Evolutionary conservation across 108 stramenopile genomes (phyloP).

Genomic region (Cyclotella atomus): DNA sequence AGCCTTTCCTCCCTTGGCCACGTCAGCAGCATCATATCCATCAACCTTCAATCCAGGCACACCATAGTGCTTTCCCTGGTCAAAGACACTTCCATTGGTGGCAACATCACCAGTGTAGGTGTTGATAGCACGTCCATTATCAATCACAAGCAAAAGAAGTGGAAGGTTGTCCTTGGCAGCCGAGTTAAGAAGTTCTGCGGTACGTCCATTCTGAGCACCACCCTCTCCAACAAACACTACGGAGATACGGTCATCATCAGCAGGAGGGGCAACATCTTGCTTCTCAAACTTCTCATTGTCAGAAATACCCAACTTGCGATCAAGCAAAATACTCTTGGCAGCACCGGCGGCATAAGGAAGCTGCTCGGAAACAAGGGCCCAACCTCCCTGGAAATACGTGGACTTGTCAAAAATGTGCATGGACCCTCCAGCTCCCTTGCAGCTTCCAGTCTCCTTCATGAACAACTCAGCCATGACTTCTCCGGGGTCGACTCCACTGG

Average conservation of each 20-base stretch:
- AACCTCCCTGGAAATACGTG: conserved; percentile 96
- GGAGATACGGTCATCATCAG: conserved; percentile 90
- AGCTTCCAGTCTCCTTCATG: conserved; percentile 97
- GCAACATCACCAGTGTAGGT: conserved; percentile 98
- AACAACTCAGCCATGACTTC: conserved; percentile 97
- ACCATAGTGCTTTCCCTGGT: conserved; percentile 96
- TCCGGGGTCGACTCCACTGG: conserved; percentile 89
- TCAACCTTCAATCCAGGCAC: conserved; percentile 94
- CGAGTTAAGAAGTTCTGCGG: conserved; percentile 94
- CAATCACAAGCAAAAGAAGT: conserved; percentile 92
- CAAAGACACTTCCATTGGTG: conserved; percentile 88
- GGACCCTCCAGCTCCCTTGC: conserved; percentile 97
- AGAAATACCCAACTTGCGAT: conserved; percentile 88
- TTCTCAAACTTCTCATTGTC: conserved; percentile 81
- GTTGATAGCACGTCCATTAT: conserved; percentile 99
- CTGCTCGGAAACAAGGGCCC: conserved; percentile 97
- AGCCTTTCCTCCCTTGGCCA: conserved; percentile 94
- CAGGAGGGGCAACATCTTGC: conserved; percentile 81
- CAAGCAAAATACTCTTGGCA: conserved; percentile 94
- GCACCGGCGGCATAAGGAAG: conserved; percentile 96
- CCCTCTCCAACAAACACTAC: conserved; percentile 97
- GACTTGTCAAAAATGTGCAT: conserved; percentile 98
- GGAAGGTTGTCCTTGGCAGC: conserved; percentile 98
- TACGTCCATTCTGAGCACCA: conserved; percentile 96
- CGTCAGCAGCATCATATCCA: conserved; percentile 91